Conservation (phyloP, 2,329 filamentous ascomycete genomes). For the Aspergillus texensis region DNA sequence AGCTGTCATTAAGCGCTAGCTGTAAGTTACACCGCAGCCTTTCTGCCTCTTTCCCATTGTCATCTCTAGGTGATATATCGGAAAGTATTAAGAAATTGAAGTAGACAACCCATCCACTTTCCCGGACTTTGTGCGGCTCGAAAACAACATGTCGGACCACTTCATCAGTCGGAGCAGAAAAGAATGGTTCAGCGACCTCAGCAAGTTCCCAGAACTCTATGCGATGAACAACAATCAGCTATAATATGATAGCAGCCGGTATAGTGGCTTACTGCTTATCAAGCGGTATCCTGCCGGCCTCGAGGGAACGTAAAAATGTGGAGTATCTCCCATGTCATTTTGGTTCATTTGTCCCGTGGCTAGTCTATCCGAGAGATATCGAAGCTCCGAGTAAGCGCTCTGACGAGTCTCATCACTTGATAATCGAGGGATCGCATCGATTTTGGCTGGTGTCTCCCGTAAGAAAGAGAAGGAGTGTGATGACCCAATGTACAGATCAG, state of each 20-base stretch:
- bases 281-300: background rate
- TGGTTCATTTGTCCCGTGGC: background rate
- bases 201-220: background rate
- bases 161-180: background rate
- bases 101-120: conserved; percentile 20
- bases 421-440: background rate
- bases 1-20: conserved; percentile 17
- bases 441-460: background rate
- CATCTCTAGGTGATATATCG: background rate
- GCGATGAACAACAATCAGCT: background rate
- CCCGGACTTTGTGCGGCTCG: conserved; percentile 14
- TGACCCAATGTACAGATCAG: background rate
- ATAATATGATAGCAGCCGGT: no score
- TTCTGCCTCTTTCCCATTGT: background rate
- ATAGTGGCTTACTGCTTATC: background rate
- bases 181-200: background rate
- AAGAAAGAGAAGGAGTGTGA: background rate
- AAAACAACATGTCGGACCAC: conserved; percentile 13
- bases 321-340: background rate
- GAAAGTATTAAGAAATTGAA: conserved; percentile 19
- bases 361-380: background rate
- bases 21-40: conserved; percentile 9
- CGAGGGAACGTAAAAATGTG: background rate
- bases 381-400: background rate
- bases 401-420: background rate